Conservation (phyloP, 345 rosid species). For the Viola odorata region DNA sequence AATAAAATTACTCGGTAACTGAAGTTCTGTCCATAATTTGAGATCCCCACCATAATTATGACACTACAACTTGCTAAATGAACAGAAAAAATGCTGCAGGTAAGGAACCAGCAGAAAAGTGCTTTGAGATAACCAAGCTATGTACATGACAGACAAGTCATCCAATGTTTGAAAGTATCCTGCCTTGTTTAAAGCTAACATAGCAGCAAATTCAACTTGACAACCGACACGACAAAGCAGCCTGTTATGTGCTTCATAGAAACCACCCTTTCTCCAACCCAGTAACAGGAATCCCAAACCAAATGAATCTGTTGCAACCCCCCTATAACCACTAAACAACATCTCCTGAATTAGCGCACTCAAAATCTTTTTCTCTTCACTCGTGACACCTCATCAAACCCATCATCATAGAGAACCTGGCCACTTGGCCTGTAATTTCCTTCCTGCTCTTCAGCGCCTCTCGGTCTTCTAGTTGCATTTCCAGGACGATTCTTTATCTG, state of each 20-base stretch:
- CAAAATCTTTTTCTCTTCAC: constrained; percentile 59
- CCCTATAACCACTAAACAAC: not conserved
- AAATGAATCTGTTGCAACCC: constrained; percentile 4
- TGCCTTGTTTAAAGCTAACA: constrained; percentile 8
- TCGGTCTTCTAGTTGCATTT: constrained; percentile 47
- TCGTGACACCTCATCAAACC: constrained; percentile 44
- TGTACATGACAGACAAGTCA: constrained; percentile 17
- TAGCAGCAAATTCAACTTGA: constrained; percentile 4
- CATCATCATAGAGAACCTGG: constrained; percentile 43
- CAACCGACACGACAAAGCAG: constrained; percentile 4
- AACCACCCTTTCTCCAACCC: not conserved
- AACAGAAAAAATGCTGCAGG: constrained; percentile 14
- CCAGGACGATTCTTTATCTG: constrained; percentile 48
- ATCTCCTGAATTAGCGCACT: constrained; percentile 20
- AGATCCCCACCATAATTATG: constrained; percentile 16
- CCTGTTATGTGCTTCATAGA: constrained; percentile 3
- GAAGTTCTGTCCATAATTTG: constrained; percentile 6
- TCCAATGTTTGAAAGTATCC: constrained; percentile 11
- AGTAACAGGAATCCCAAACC: constrained; percentile 3
- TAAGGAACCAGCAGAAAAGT: constrained; percentile 12
- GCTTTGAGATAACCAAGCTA: constrained; percentile 18
- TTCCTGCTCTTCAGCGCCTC: constrained; percentile 54
- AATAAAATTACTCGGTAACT: not conserved
- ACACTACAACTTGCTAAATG: constrained; percentile 22
- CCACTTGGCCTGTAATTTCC: constrained; percentile 52